Percentiles rank a stretch among this genome's conserved stretches.
Conservation (phyloP, 345 rosid genomes). For the Salix viminalis region DNA sequence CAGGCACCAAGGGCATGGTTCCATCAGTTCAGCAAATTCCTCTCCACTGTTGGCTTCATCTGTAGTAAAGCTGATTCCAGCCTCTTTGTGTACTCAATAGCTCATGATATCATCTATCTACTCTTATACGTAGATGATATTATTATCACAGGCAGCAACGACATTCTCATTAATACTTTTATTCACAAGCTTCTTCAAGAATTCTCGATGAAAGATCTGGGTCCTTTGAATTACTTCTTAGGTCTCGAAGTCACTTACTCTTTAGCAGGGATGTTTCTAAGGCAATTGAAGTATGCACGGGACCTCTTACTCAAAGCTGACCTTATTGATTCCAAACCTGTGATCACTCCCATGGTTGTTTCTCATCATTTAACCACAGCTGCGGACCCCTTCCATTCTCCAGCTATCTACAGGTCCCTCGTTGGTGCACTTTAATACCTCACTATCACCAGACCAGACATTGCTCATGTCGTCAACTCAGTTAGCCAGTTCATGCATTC, state of each 20-base stretch:
- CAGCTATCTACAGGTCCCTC: background rate
- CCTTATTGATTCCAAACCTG: background rate
- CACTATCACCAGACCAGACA: background rate
- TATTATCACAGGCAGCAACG: background rate
- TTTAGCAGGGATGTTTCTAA: too few species aligned
- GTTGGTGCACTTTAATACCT: background rate
- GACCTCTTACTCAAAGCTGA: background rate
- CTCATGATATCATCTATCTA: accelerated
- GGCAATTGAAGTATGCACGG: too few species aligned
- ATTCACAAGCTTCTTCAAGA: background rate
- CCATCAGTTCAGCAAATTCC: background rate
- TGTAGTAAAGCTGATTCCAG: background rate
- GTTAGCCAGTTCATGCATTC: background rate
- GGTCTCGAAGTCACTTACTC: too few species aligned
- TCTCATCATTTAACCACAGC: too few species aligned
- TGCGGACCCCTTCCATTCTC: background rate
- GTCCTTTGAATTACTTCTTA: too few species aligned
- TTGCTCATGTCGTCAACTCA: background rate
- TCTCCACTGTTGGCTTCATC: background rate
- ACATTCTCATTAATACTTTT: accelerated
- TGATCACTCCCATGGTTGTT: too few species aligned
- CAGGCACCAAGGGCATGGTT: background rate
- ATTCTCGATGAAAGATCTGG: too few species aligned
- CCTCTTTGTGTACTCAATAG: background rate
- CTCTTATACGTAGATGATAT: background rate